Evolutionary conservation across 495 filamentous ascomycete species (phyloP).

Genomic region (Tuber microsphaerosporum): DNA sequence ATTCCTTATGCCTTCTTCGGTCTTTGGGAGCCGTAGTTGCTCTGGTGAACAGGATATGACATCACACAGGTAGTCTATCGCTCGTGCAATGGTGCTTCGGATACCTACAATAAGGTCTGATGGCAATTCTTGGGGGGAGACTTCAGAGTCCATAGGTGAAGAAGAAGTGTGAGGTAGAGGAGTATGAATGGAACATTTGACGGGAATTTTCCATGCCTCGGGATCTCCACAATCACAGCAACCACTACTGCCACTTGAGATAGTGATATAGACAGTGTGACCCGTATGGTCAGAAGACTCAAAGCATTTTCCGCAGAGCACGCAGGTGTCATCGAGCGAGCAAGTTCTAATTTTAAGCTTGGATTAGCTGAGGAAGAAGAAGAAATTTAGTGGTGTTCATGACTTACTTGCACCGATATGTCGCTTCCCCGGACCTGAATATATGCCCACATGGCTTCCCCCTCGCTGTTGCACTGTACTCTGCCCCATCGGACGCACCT

Average conservation of each 20-base stretch:
- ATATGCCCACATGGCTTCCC: slow-evolving; percentile 98
- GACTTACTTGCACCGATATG: slow-evolving; percentile 69
- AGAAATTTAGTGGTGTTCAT: not conserved
- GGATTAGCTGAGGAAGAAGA: not conserved
- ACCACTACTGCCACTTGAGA: slow-evolving; percentile 82
- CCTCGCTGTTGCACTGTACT: slow-evolving; percentile 85
- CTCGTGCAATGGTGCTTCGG: slow-evolving; percentile 72
- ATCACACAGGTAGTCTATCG: slow-evolving; percentile 90
- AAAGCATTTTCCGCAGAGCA: slow-evolving; percentile 84
- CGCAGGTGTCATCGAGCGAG: slow-evolving; percentile 76
- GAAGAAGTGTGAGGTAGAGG: slow-evolving; percentile 48
- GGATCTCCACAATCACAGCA: slow-evolving; percentile 96
- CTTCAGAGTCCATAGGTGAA: slow-evolving; percentile 50
- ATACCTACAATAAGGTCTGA: slow-evolving; percentile 67
- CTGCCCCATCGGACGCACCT: slow-evolving; percentile 84
- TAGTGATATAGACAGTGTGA: slow-evolving; percentile 76
- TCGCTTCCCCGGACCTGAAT: slow-evolving; percentile 83
- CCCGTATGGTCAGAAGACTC: slow-evolving; percentile 91
- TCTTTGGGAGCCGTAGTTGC: slow-evolving; percentile 79
- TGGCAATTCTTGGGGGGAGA: slow-evolving; percentile 48
- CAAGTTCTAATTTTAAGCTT: slow-evolving; percentile 53
- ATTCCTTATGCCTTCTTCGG: slow-evolving; percentile 63
- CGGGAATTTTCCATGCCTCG: slow-evolving; percentile 81
- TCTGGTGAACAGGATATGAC: slow-evolving; percentile 96
- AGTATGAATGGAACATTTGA: slow-evolving; percentile 91